Evolutionary conservation across 192 early-diverging fungal genomes (phyloP), one percentile per base, ranked within the genome.

Genomic region (Backusella macrospora): DNA sequence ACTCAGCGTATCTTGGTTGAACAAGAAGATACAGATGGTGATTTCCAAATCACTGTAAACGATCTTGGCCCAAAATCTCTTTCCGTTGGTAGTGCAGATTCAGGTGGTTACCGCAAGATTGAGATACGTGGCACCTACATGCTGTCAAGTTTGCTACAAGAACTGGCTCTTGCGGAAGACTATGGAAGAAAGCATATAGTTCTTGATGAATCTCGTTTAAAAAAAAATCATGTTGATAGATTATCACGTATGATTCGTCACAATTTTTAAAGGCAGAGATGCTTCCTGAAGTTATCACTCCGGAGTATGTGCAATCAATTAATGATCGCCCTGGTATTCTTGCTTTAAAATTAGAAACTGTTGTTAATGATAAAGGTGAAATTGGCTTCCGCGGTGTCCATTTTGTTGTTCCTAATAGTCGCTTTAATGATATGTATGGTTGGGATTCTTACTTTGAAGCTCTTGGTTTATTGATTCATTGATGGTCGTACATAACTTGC

Each of bases 401-500:
- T 0, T 99, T 99, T 79, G 94, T 96, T 18, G 97, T 99, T 2
- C 98, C 97, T 0, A 97, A 97, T 21, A 97, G 97, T 13, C 89
- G 98, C 8, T 99, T 99, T 85, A 99, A 98, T 80, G 98, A 99
- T 80, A 97, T 96, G 91, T 99, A 99, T 80, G 96, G 96, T 0
- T 99, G 98, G 98, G 98, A 99, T 80, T 91, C 88, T 70, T 97
- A 97, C 80, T 98, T 98, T 86, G 95, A 96, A 78, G 86, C 93
- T 0, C 83, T 98, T 7, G 98, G 96, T 6, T 79, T 99, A 45
- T 76, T 96, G 45, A 48, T n/a, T n/a, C n/a, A 86, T 91, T n/a
- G 98, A 99, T 82, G 93, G 90, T 12, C 92, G 95, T 39, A 69
- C 91, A 14, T 92, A 95, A 72, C 82, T 99, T 68, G 95, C 92